These are phyloP conservation scores for Coemansia sp. DNA, from an alignment of 192 early-diverging fungal species.

Conservation along the genomic window DNA sequence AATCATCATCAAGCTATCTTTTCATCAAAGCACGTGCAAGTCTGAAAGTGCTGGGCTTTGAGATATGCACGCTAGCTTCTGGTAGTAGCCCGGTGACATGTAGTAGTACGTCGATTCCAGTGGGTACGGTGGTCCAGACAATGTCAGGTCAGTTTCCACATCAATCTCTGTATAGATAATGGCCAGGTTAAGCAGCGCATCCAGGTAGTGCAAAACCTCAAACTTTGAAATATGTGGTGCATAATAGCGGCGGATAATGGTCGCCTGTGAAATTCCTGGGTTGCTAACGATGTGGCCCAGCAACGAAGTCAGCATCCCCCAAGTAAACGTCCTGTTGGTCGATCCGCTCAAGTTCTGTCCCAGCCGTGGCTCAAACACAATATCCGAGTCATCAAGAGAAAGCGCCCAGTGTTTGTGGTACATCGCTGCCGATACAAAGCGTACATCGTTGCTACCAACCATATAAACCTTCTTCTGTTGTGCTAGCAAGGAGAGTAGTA, in stretches of 20 bases:
- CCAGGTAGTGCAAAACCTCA: constrained; percentile 30
- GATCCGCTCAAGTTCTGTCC: constrained; percentile 36
- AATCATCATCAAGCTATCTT: background rate
- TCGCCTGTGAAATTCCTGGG: constrained; percentile 34
- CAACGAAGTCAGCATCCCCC: constrained; percentile 24
- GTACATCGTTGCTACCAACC: constrained; percentile 36
- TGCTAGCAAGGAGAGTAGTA: constrained; percentile 10
- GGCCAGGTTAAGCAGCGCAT: constrained; percentile 18
- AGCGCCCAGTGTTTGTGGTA: constrained; percentile 30
- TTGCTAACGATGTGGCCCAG: constrained; percentile 25
- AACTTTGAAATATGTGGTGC: constrained; percentile 29
- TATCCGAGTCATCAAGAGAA: background rate
- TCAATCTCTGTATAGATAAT: constrained; percentile 16
- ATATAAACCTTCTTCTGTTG: constrained; percentile 5
- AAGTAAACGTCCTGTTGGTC: constrained; percentile 14
- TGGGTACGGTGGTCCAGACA: constrained; percentile 1
- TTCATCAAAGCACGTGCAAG: constrained; percentile 1
- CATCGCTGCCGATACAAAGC: constrained; percentile 26
- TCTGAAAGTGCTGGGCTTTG: background rate
- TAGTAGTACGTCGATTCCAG: constrained; percentile 16
- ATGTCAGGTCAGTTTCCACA: background rate
- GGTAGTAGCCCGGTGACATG: constrained; percentile 14
- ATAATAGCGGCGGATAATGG: constrained; percentile 35
- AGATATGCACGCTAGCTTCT: background rate
- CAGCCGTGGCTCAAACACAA: constrained; percentile 22